Evolutionary conservation across 345 rosid species (phyloP).

Genomic region (Lepidium sativum): DNA sequence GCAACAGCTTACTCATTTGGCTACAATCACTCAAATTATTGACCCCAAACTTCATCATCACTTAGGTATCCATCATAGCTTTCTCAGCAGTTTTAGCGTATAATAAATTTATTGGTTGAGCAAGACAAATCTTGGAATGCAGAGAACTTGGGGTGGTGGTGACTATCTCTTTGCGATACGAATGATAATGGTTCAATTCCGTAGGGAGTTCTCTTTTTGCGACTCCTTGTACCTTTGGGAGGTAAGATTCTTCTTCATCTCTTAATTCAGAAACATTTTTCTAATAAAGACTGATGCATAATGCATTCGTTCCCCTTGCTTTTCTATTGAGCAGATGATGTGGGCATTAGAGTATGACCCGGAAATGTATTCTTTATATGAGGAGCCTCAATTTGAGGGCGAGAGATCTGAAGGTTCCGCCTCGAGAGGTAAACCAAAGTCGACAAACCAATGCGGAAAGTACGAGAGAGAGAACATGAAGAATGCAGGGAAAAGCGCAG

Average conservation of each 20-base stretch:
- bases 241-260: constrained; percentile 37
- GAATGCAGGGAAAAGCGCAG: constrained; percentile 40
- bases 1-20: constrained; percentile 76
- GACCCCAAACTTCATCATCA: constrained; percentile 98
- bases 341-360: constrained; percentile 99
- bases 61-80: constrained; percentile 47
- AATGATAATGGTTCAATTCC: constrained; percentile 95
- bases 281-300: not conserved
- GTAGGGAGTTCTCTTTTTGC: constrained; percentile 91
- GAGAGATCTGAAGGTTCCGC: constrained; percentile 44
- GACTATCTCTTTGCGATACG: constrained; percentile 93
- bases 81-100: not conserved
- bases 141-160: constrained; percentile 92
- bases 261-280: not conserved
- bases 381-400: constrained; percentile 40
- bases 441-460: constrained; percentile 68
- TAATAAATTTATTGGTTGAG: not conserved
- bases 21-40: constrained; percentile 84
- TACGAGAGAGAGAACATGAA: constrained; percentile 84
- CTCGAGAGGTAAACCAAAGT: constrained; percentile 48
- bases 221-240: constrained; percentile 98
- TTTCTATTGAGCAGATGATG: constrained; percentile 73
- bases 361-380: constrained; percentile 60
- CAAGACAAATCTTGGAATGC: constrained; percentile 9
- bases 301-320: not conserved